Base-by-base conservation (phyloP, 1,284 basidiomycete genomes). In the Pterulicium gracile region DNA sequence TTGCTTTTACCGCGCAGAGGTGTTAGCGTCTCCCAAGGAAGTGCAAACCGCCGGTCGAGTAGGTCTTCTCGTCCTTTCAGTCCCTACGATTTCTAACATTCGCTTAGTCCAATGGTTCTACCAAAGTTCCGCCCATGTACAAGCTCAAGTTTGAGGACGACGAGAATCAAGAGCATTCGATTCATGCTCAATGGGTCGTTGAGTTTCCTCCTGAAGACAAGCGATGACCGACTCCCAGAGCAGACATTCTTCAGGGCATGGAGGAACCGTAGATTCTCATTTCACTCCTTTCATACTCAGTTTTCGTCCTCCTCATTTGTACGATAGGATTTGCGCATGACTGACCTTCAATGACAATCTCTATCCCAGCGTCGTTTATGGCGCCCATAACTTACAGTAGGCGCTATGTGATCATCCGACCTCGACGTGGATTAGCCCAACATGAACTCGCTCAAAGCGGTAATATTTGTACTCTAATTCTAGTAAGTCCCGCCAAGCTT, bases 81-180 rank as follows among this genome's bases (percentile, higher is more conserved):
- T 39, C 36, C 36, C 19, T 15, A 7, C 19, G 36, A 17, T 18
- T 18, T 39, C 7, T 39, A 17, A 4, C 15, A 4, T 39, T 13
- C 36, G 19, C 36, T 46, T 49, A 66, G 67, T 56, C 52, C 49
- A 62, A 59, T 27, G 58, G 65, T 44, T 65, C 72, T 46, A 59
- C 68, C 46, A 69, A 74, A 59, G 58, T 68, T 44, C 59, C 64
- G 50, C 68, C 75, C 2, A 68, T 66, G 45, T 88, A 88, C 62
- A 81, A 81, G 58, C 70, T 88, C 21, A 84, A 82, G 55, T 88
- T 88, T 52, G 85, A 88, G 56, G 85, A 89, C 50, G 85, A 88
- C 51, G 84, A 87, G 51, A 81, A 86, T 55, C 82, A 85, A 59
- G 79, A 83, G 50, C 83, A 88, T 54, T 56, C 68, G 22, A 82